Evolutionary conservation across 148 eudicot species (phyloP).

Genomic region (Pouteria glomerata): DNA sequence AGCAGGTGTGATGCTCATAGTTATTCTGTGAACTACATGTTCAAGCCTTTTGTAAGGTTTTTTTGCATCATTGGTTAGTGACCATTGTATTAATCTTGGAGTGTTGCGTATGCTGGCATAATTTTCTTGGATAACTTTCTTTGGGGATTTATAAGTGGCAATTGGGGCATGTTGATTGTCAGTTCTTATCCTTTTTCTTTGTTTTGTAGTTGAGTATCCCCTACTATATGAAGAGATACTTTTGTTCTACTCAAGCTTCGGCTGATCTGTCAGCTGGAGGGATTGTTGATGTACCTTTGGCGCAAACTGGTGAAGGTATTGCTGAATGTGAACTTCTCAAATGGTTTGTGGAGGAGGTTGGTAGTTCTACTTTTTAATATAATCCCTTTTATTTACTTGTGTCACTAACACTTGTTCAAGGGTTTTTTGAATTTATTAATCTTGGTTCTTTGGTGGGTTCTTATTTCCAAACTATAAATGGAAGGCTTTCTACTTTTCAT

Average conservation of each 20-base stretch:
- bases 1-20: background rate
- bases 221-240: constrained; percentile 26
- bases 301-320: constrained; percentile 92
- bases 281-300: constrained; percentile 76
- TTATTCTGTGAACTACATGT: background rate
- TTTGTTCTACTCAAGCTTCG: constrained; percentile 53
- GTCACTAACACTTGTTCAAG: background rate
- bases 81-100: background rate
- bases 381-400: background rate
- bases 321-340: constrained; percentile 90
- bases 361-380: constrained; percentile 7
- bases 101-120: background rate
- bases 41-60: background rate
- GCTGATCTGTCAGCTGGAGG: constrained; percentile 39
- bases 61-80: background rate
- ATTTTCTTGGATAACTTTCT: background rate
- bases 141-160: background rate
- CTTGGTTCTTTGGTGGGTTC: background rate
- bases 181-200: constrained; percentile 9
- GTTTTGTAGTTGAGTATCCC: constrained; percentile 34
- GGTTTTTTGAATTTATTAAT: background rate
- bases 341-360: constrained; percentile 88
- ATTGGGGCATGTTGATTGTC: background rate
- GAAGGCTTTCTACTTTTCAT: background rate
- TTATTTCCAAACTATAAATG: background rate